Percentiles rank a stretch among this genome's conserved stretches.
Evolutionary conservation across 1,284 basidiomycete species (phyloP).

Genomic region (Pseudozyma hubeiensis): DNA sequence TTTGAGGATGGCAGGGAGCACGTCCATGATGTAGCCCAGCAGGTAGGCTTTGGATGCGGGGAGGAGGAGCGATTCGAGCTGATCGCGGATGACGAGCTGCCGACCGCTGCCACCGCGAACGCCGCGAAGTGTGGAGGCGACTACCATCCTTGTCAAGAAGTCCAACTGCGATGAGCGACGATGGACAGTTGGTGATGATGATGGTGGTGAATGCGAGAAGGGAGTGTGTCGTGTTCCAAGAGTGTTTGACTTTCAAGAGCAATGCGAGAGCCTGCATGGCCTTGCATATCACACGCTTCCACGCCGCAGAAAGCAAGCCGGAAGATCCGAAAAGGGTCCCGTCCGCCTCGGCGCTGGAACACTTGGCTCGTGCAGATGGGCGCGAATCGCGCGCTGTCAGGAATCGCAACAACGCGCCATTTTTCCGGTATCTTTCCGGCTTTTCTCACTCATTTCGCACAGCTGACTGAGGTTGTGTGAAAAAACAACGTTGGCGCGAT

Average conservation of each 20-base stretch:
- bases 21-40: constrained; percentile 60
- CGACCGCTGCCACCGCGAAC: constrained; percentile 9
- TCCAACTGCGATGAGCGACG: not conserved
- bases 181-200: not conserved
- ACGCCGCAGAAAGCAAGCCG: constrained; percentile 1
- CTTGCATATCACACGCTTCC: too few relatives aligned
- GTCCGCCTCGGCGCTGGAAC: not conserved
- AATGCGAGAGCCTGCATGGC: too few relatives aligned
- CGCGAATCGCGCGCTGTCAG: too few relatives aligned
- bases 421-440: too few relatives aligned
- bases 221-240: not conserved
- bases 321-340: constrained; percentile 6
- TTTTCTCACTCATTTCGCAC: not conserved
- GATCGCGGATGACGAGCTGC: constrained; percentile 17
- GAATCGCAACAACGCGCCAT: too few relatives aligned
- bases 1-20: constrained; percentile 60
- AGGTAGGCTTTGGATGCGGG: constrained; percentile 58
- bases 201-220: not conserved
- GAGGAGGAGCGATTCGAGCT: constrained; percentile 47
- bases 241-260: not conserved
- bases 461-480: constrained; percentile 10
- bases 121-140: constrained; percentile 9
- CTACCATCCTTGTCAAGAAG: constrained; percentile 5
- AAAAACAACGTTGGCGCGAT: too few relatives aligned
- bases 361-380: constrained; percentile 8